Percentiles rank a stretch among this genome's conserved stretches.
phyloP scores from a whole-genome alignment of 306 rosid species.

The Vigna unguiculata region DNA sequence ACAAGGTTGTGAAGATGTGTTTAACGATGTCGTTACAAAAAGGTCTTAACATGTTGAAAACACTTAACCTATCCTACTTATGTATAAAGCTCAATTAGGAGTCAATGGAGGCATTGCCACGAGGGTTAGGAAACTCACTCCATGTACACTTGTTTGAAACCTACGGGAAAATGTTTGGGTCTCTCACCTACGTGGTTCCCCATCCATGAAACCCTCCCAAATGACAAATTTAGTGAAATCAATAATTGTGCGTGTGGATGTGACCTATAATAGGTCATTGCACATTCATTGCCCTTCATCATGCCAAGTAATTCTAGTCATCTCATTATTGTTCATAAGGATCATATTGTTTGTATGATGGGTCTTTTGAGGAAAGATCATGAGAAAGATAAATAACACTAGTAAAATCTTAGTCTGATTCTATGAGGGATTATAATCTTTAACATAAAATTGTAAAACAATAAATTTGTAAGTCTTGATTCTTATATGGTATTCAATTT shows the following conservation, averaged over 20 bases:
- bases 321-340: background rate
- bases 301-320: slow-evolving; percentile 1
- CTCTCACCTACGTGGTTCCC: background rate
- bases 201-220: slow-evolving; percentile 13
- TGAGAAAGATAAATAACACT: no score
- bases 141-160: slow-evolving; percentile 1
- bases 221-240: slow-evolving; percentile 41
- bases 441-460: no score
- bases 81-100: background rate
- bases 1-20: background rate
- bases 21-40: slow-evolving; percentile 21
- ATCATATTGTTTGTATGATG: no score
- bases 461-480: no score
- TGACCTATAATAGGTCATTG: no score
- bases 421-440: no score
- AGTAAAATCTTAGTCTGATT: no score
- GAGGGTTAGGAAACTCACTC: background rate
- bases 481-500: no score
- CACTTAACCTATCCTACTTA: background rate
- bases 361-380: no score
- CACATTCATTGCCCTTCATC: slow-evolving; percentile 35
- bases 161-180: background rate
- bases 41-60: background rate
- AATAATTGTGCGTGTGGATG: slow-evolving; percentile 38
- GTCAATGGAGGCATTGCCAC: background rate